A percentile compares a stretch with the other conserved stretches of the same genome.
Conservation (phyloP, 768 basidiomycete genomes). For the Lactifluus echinatus region DNA sequence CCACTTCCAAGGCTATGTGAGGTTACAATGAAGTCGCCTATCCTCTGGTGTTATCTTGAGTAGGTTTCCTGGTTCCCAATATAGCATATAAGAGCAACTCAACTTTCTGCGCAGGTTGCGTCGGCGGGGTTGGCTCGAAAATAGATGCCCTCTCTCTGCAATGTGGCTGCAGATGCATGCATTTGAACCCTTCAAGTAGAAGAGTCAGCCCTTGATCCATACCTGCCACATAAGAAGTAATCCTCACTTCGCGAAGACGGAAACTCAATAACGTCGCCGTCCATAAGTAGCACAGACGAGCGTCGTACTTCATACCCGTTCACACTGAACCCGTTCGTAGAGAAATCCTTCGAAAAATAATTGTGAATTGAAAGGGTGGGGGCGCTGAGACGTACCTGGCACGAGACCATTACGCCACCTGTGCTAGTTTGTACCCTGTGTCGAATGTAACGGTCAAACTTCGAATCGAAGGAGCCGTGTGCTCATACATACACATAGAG, state of each 20-base stretch:
- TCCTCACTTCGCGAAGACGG: conserved; percentile 53
- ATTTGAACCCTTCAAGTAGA: conserved; percentile 49
- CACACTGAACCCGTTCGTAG: conserved; percentile 64
- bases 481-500: conserved; percentile 57
- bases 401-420: conserved; percentile 70
- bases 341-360: conserved; percentile 48
- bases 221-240: neutral
- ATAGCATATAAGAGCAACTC: conserved; percentile 12
- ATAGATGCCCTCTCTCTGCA: conserved; percentile 44
- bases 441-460: neutral
- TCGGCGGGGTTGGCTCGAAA: conserved; percentile 56
- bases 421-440: conserved; percentile 57
- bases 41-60: conserved; percentile 32
- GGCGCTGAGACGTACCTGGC: conserved; percentile 42
- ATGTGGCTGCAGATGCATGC: conserved; percentile 48
- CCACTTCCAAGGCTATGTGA: conserved; percentile 75
- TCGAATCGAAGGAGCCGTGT: neutral
- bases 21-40: conserved; percentile 65
- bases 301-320: conserved; percentile 65
- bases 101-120: conserved; percentile 46
- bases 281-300: conserved; percentile 62
- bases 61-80: neutral
- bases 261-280: conserved; percentile 62
- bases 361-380: neutral
- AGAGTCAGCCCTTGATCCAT: neutral